Base-by-base conservation (phyloP, 306 rosid species). In the Sesbania bispinosa region DNA sequence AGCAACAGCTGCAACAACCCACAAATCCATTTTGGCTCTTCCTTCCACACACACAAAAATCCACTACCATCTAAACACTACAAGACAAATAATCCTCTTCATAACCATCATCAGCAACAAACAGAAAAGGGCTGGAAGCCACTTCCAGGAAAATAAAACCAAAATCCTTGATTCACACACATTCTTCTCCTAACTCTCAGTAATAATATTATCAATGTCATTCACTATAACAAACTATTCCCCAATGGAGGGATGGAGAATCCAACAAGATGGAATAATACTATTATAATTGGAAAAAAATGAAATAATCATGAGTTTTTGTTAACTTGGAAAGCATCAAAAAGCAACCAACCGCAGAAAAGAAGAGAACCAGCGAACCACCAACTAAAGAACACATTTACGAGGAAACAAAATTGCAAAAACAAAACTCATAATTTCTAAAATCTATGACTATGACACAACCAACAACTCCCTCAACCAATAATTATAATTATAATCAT, bases 1-100 rank as follows among this genome's bases (percentile, higher is more conserved):
- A 10, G 94, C 83, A 39, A 89, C 92, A 5, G 86, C 96, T 59
- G 87, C 94, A 81, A 83, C 90, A 64, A 92, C 83, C 96, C 92
- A 92, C 20, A 92, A 76, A 71, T 89, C 96, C 98, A 92, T 92
- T 63, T 62, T 80, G 46, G 38, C 79, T 74, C 73, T 71, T 79
- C 81, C 50, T 77, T 67, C 46, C 63, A 63, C 14, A 66, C 67
- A 62, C 6, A 57, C 9, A 75, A 32, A 26, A 32, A 26, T 4
- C 61, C 54, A 83, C 83, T 73, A 82, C 23, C 74, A 80, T 13
- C 77, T 30, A 2, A 77, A 82, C 47, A 64, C 84, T 59, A 78
- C 83, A 55, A 64, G 1, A 38, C 65, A 81, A 65, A 62, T 14
- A 75, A 59, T 63, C 65, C 62, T 41, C 73, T 63, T 69, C 8